Evolutionary conservation across 1,284 basidiomycete species (phyloP).

Genomic region (Puccinia coronata): DNA sequence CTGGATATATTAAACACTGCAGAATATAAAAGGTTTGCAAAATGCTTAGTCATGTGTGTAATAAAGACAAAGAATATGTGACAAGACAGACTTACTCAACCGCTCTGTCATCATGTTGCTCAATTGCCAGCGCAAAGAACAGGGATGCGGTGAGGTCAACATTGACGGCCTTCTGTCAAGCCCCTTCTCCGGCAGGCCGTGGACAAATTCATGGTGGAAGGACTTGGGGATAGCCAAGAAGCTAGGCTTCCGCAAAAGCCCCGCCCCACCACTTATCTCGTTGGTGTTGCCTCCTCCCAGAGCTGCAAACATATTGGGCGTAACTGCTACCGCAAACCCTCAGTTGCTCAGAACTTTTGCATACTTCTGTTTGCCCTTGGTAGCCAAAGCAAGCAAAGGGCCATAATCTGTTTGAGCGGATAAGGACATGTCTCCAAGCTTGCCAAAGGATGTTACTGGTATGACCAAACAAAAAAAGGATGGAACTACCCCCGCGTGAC

Average conservation of each 20-base stretch:
- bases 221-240: neutral
- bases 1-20: too few relatives aligned
- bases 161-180: neutral
- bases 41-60: neutral
- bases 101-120: conserved; percentile 3
- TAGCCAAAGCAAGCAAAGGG: conserved; percentile 40
- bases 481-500: conserved; percentile 30
- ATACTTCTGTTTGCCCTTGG: conserved; percentile 43
- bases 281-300: conserved; percentile 13
- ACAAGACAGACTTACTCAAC: conserved; percentile 26
- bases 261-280: neutral
- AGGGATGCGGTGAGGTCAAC: too few relatives aligned
- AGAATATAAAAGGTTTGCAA: neutral
- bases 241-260: conserved; percentile 31
- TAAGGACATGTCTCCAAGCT: conserved; percentile 40
- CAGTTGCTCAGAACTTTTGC: conserved; percentile 2
- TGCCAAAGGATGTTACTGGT: conserved; percentile 47
- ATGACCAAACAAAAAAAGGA: neutral
- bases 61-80: too few relatives aligned
- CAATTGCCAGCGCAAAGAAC: conserved; percentile 16
- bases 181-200: neutral
- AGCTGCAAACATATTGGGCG: conserved; percentile 41
- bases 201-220: neutral
- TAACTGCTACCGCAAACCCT: conserved; percentile 31
- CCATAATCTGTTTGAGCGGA: conserved; percentile 31